These are phyloP conservation scores for Dactylellina drechsleri DNA, from an alignment of 2,329 filamentous ascomycete genomes.

Conservation along the genomic window DNA sequence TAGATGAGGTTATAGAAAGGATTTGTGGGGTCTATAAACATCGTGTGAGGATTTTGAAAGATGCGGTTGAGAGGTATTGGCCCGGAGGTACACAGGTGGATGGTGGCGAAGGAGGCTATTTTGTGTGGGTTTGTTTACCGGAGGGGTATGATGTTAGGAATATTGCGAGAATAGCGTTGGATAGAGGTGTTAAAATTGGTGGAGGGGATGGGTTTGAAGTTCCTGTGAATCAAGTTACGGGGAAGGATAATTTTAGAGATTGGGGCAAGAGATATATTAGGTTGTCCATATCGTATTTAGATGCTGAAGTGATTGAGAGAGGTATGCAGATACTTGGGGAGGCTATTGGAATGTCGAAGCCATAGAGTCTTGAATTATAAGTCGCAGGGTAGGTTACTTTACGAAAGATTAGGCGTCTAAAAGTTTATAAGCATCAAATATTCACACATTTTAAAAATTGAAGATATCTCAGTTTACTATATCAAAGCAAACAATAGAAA, in stretches of 20 bases:
- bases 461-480: too few relatives aligned
- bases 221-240: conserved; percentile 61
- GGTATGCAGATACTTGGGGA: conserved; percentile 55
- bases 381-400: background rate
- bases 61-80: conserved; percentile 70
- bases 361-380: background rate
- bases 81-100: conserved; percentile 70
- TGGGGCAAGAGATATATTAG: conserved; percentile 57
- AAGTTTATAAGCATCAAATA: too few relatives aligned
- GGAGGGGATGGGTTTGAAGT: conserved; percentile 75
- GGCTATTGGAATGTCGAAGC: conserved; percentile 44
- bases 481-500: too few relatives aligned
- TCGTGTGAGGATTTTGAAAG: conserved; percentile 68
- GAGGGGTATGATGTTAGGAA: conserved; percentile 65
- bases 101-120: conserved; percentile 76
- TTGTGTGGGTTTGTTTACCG: conserved; percentile 80
- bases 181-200: conserved; percentile 73
- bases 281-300: conserved; percentile 57
- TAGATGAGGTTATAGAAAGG: conserved; percentile 64
- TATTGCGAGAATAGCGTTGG: conserved; percentile 69
- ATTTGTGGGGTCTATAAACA: conserved; percentile 68
- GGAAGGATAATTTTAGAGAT: conserved; percentile 51
- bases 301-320: conserved; percentile 52
- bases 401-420: background rate
- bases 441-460: too few relatives aligned